These are phyloP conservation scores for Pythium sukuiense DNA, from an alignment of 352 stramenopile genomes.

Conservation along the genomic window DNA sequence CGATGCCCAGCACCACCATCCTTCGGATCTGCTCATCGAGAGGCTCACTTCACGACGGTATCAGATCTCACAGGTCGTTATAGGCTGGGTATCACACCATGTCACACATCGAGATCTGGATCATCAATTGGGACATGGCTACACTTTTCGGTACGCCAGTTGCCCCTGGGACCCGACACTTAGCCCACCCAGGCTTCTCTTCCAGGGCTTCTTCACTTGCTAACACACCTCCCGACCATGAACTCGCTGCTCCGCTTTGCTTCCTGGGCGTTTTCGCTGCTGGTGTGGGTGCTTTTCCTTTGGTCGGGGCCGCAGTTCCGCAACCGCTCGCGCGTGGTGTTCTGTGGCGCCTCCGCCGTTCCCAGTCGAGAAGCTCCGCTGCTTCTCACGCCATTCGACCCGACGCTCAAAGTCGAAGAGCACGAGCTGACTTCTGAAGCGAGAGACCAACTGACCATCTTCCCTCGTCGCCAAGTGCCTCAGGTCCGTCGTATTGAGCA, in stretches of 20 bases:
- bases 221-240: not conserved
- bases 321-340: not conserved
- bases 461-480: constrained; percentile 23
- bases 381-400: constrained; percentile 11
- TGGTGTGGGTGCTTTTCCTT: not conserved
- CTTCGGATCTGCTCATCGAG: constrained; percentile 2
- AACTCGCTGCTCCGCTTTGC: not conserved
- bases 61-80: not conserved
- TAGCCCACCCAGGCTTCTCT: too few species aligned
- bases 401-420: constrained; percentile 3
- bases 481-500: constrained; percentile 25
- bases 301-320: not conserved
- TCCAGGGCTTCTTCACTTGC: not conserved
- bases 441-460: constrained; percentile 18
- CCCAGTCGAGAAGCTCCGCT: not conserved
- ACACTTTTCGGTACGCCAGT: constrained; percentile 1
- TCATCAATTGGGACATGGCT: constrained; percentile 1
- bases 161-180: not conserved
- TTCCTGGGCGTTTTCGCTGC: not conserved
- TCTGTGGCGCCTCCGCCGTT: not conserved
- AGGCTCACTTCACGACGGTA: not conserved
- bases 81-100: not conserved
- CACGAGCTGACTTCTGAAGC: constrained; percentile 8
- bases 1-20: constrained; percentile 42
- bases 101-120: constrained; percentile 5